Evolutionary conservation across 2,329 filamentous ascomycete genomes (phyloP).

Genomic region (Colletotrichum sublineola): DNA sequence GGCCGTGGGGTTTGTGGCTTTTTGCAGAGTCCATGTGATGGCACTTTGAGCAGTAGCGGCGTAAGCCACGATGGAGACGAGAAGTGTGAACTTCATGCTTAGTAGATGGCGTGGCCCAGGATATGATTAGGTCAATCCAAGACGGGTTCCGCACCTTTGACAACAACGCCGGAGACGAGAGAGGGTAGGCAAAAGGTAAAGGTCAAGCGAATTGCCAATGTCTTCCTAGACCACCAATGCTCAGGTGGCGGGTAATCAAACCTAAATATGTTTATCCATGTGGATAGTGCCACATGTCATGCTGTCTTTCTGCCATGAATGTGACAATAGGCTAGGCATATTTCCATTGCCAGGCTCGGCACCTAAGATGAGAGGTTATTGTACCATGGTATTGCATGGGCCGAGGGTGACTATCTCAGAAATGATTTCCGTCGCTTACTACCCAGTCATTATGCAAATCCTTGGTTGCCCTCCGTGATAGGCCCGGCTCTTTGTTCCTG

Average conservation of each 20-base stretch:
- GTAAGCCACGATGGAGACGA: slow-evolving; percentile 48
- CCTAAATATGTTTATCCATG: neutral
- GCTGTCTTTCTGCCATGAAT: neutral
- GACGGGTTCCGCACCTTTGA: too few relatives aligned
- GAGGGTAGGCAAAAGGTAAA: neutral
- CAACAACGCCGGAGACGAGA: neutral
- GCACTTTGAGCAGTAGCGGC: slow-evolving; percentile 52
- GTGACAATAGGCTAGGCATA: neutral
- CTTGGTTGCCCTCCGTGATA: neutral
- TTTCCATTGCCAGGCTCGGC: neutral
- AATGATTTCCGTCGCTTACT: neutral
- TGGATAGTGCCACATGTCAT: neutral
- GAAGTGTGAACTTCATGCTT: slow-evolving; percentile 46
- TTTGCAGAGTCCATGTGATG: slow-evolving; percentile 56
- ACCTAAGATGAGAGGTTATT: neutral
- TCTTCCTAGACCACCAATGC: neutral
- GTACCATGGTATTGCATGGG: neutral
- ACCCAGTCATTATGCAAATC: neutral
- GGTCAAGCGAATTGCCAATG: neutral
- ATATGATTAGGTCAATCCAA: neutral
- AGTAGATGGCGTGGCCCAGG: too few relatives aligned
- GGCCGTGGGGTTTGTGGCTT: slow-evolving; percentile 54
- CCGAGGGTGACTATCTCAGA: neutral
- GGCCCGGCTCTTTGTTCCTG: neutral
- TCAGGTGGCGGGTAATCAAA: neutral